Base-by-base conservation (phyloP, 331 rosid species). In the Cydonia oblonga region DNA sequence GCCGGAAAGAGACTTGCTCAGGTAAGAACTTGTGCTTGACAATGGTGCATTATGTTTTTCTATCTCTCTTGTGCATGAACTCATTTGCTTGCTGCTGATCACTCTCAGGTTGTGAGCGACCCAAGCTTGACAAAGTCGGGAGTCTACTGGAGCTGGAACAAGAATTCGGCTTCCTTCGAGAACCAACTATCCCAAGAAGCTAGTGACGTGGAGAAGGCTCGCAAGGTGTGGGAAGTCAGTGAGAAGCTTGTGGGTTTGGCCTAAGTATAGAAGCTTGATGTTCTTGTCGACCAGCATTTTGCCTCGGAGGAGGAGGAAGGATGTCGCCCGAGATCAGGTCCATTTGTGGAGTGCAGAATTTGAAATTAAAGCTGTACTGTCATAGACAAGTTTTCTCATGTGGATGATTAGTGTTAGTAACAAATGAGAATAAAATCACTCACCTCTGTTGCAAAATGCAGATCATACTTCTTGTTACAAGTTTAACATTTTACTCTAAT, bases 131-230 rank as follows among this genome's bases (percentile, higher is more conserved):
- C 97, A 18, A 95, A 95, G 79, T 95, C 99, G 1, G 99, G 99
- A 33, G 99, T 95, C 38, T 95, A 95, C 85, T 91, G 99, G 99
- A 95, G 99, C 91, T 95, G 99, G 99, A 95, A 95, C 65, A 91
- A 91, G 77, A 60, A 80, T 26, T 95, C 99, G 0, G 99, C 99
- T 61, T 95, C 99, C n/a, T 95, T 95, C 29, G 97, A 95, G 79
- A 95, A 95, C 78, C 96, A 88, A 76, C 67, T 95, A 76, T 95
- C 99, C 3, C 85, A 83, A 77, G 99, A 95, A 79, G 99, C 99
- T 1, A 95, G 99, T 65, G 89, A 95, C 53, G 75, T 20, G 1
- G 93, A 91, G 53, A 95, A 95, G 87, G 99, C 97, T 74, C 93
- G 92, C 74, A 89, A 80, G 85, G 85, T 95, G 65, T 95, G 99